phyloP scores from a whole-genome alignment of 1,284 basidiomycete genomes.

The Apiotrichum domesticum region DNA sequence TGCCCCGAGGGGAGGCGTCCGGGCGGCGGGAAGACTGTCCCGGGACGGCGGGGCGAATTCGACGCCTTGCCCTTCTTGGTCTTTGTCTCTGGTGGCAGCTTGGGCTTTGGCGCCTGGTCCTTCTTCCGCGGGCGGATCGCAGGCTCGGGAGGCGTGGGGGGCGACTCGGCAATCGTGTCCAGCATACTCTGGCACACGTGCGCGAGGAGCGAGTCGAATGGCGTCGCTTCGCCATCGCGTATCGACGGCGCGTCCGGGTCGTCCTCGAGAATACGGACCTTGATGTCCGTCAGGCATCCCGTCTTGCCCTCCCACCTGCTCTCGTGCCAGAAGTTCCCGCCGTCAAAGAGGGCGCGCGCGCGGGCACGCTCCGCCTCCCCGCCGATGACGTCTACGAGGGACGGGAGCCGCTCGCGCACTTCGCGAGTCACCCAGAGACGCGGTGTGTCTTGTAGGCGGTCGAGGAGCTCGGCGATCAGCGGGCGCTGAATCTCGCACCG shows the following conservation, averaged over 20 bases:
- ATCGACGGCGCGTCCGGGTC: background rate
- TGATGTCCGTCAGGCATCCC: constrained; percentile 22
- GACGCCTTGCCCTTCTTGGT: background rate
- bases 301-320: constrained; percentile 32
- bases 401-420: constrained; percentile 31
- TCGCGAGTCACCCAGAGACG: constrained; percentile 42
- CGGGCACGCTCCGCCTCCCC: constrained; percentile 28
- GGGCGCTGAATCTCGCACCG: constrained; percentile 35
- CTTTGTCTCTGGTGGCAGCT: background rate
- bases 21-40: constrained; percentile 12
- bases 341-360: constrained; percentile 28
- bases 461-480: constrained; percentile 32
- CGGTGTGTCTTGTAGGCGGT: constrained; percentile 13
- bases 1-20: constrained; percentile 29
- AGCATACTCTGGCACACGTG: constrained; percentile 13
- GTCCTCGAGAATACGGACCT: constrained; percentile 23
- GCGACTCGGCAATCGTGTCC: background rate
- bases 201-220: constrained; percentile 11
- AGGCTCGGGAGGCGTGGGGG: background rate
- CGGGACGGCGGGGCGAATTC: constrained; percentile 8
- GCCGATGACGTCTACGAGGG: constrained; percentile 37
- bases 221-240: background rate
- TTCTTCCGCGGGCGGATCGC: background rate
- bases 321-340: constrained; percentile 28
- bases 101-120: background rate